A percentile compares a stretch with the other conserved stretches of the same genome.
Evolutionary conservation across 2,329 filamentous ascomycete species (phyloP).

Genomic region (Purpureocillium takamizusanense): DNA sequence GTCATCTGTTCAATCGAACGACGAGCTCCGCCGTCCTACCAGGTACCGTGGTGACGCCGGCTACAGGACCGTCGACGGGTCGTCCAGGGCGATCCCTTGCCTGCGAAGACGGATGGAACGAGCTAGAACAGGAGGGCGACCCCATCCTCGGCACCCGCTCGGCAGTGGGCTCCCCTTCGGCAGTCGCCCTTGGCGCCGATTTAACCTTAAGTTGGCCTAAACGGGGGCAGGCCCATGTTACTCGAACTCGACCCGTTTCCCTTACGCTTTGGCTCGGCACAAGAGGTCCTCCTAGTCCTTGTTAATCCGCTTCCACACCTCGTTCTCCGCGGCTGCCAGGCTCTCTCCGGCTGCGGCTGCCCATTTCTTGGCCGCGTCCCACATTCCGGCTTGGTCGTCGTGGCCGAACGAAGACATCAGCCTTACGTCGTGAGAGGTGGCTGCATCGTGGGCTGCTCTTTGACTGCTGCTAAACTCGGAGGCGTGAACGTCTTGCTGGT

Average conservation of each 20-base stretch:
- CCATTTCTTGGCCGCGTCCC: slow-evolving; percentile 49
- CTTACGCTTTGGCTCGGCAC: not conserved
- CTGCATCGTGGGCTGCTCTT: slow-evolving; percentile 27
- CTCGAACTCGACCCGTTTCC: too few relatives aligned
- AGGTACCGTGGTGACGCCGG: not conserved
- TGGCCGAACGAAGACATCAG: slow-evolving; percentile 12
- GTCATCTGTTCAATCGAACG: too few relatives aligned
- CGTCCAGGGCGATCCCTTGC: not conserved
- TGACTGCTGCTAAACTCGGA: slow-evolving; percentile 41
- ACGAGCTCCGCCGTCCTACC: too few relatives aligned
- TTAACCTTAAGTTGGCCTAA: too few relatives aligned
- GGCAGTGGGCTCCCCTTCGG: not conserved
- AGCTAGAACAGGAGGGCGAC: not conserved
- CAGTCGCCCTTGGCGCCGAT: not conserved
- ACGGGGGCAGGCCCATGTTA: too few relatives aligned
- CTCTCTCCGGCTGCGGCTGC: slow-evolving; percentile 47
- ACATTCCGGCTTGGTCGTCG: slow-evolving; percentile 36
- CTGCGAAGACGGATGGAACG: not conserved
- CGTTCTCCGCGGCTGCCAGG: slow-evolving; percentile 47
- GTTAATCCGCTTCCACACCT: slow-evolving; percentile 56
- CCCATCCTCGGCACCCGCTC: not conserved
- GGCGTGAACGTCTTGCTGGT: slow-evolving; percentile 46
- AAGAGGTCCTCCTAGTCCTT: slow-evolving; percentile 30
- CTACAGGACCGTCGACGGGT: not conserved
- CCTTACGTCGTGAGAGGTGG: slow-evolving; percentile 15